Evolutionary conservation across 2,329 filamentous ascomycete species (phyloP).

Genomic region (Pochonia chlamydosporia): DNA sequence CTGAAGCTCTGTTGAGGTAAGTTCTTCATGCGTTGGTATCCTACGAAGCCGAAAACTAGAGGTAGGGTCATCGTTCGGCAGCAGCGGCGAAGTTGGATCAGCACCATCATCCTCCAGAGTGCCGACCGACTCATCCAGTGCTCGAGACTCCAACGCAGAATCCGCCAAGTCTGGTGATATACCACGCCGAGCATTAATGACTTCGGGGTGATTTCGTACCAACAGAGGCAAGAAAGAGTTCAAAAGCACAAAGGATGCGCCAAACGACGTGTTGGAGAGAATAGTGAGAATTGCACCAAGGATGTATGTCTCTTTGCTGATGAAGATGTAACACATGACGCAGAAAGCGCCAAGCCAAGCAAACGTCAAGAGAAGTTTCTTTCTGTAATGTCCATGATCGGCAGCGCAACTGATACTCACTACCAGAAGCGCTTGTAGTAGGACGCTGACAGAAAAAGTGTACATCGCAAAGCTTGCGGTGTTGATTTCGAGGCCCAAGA

Average conservation of each 20-base stretch:
- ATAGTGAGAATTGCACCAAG: slow-evolving; percentile 81
- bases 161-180: slow-evolving; percentile 25
- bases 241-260: slow-evolving; percentile 87
- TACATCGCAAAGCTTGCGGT: slow-evolving; percentile 98
- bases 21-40: slow-evolving; percentile 38
- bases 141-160: slow-evolving; percentile 27
- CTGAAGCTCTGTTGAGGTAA: slow-evolving; percentile 62
- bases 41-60: slow-evolving; percentile 27
- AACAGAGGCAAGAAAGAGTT: slow-evolving; percentile 93
- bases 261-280: slow-evolving; percentile 88
- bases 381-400: slow-evolving; percentile 88
- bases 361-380: slow-evolving; percentile 80
- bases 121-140: slow-evolving; percentile 26
- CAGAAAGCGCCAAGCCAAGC: slow-evolving; percentile 73
- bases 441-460: slow-evolving; percentile 87
- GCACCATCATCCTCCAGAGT: slow-evolving; percentile 22
- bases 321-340: slow-evolving; percentile 83
- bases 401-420: slow-evolving; percentile 95
- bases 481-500: slow-evolving; percentile 83
- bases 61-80: slow-evolving; percentile 25
- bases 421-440: slow-evolving; percentile 83
- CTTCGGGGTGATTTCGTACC: slow-evolving; percentile 73
- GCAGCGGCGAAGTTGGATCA: slow-evolving; percentile 42
- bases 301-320: slow-evolving; percentile 70
- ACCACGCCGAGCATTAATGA: slow-evolving; percentile 22